phyloP scores from a whole-genome alignment of 768 basidiomycete genomes.

The Ramaria sp. region DNA sequence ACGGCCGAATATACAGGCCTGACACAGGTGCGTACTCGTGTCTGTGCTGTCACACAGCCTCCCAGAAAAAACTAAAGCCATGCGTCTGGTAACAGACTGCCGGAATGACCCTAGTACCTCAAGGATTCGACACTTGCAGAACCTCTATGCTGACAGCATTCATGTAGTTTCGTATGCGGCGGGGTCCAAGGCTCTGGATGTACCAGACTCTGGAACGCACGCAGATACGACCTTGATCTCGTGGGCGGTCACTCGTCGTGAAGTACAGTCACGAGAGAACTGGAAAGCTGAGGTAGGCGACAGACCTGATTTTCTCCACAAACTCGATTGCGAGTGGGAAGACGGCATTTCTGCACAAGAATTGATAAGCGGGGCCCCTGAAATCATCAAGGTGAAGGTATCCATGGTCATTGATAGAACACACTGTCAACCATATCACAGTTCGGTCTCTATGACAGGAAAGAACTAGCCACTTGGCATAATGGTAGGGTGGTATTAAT shows the following conservation, averaged over 20 bases:
- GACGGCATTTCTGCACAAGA: conserved; percentile 16
- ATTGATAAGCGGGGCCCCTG: conserved; percentile 16
- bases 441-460: conserved; percentile 36
- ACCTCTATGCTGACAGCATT: conserved; percentile 26
- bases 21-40: conserved; percentile 21
- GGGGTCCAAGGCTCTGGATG: background rate
- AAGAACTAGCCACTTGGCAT: conserved; percentile 30
- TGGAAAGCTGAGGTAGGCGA: conserved; percentile 28
- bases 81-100: conserved; percentile 20
- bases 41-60: background rate
- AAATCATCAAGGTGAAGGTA: conserved; percentile 20
- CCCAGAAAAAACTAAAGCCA: background rate
- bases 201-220: background rate
- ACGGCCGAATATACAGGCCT: conserved; percentile 28
- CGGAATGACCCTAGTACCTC: conserved; percentile 22
- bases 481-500: conserved; percentile 31
- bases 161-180: conserved; percentile 30
- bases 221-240: background rate
- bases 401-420: background rate
- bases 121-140: conserved; percentile 15
- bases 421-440: conserved; percentile 7
- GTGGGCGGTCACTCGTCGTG: conserved; percentile 21
- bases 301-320: conserved; percentile 10
- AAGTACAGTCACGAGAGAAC: conserved; percentile 29
- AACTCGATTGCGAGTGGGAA: conserved; percentile 18